Evolutionary conservation across 2,329 filamentous ascomycete species (phyloP), one percentile per base, ranked within the genome.

Genomic region (Aspergillus eucalypticola): DNA sequence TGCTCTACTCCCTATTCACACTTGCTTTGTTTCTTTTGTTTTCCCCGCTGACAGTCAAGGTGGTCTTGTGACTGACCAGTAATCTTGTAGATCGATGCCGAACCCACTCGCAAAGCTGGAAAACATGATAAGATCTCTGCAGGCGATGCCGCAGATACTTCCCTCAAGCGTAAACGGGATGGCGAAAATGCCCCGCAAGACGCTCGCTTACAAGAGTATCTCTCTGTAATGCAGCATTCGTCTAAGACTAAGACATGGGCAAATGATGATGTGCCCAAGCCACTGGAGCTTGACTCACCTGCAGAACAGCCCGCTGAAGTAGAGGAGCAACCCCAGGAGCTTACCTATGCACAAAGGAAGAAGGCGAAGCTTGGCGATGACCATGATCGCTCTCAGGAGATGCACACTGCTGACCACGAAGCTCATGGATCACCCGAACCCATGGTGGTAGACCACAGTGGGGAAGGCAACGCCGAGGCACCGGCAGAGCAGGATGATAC

Each of bases 151-250:
- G 51, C 64, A 21, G 71, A 70, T 54, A 71, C 65, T 62, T 70
- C 67, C 44, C 71, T 78, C 52, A 79, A 79, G 66, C 76, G 77
- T 61, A 78, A 79, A 64, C 72, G 75, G 54, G 71, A 71, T 41
- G 69, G 66, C 25, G 82, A 86, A 87, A 69, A 93, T 90, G 71
- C 65, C 64, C 81, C 85, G 66, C 81, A 87, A 11, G 90, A 96
- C 69, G 86, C 90, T 5, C 96, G 95, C 78, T 81, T 97, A 62
- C 86, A 90, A 71, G 93, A 97, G 78, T 98, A 90, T 74, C 80
- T 98, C 54, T 86, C 90, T 62, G 86, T 93, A 53, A 96, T 96
- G 88, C 86, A 90, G 69, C 79, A 86, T 48, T 80, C 84, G 11
- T 87, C 86, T 32, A 87, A 90, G 66, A 80, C 82, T 17, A 89